phyloP scores from a whole-genome alignment of 805 yeast species.

The Kluyveromyces wickerhamii region DNA sequence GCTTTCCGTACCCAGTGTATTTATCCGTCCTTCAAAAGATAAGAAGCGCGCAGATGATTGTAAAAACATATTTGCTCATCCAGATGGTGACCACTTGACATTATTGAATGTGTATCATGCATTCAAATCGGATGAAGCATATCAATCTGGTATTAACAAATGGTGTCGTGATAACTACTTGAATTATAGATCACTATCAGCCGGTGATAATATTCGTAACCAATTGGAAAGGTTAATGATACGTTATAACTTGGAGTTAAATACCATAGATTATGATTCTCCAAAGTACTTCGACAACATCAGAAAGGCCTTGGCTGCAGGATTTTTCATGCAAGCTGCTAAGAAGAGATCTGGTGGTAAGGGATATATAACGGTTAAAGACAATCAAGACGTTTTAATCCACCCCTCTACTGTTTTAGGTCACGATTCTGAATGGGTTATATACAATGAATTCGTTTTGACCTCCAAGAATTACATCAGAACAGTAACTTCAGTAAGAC shows the following conservation, averaged over 20 bases:
- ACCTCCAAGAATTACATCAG: conserved; percentile 91
- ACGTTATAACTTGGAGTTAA: conserved; percentile 63
- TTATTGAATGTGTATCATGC: conserved; percentile 82
- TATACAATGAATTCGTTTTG: conserved; percentile 90
- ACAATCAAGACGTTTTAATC: conserved; percentile 88
- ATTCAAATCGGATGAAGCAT: conserved; percentile 68
- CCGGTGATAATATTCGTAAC: conserved; percentile 79
- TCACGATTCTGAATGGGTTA: conserved; percentile 87
- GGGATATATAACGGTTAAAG: conserved; percentile 88
- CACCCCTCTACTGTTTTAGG: conserved; percentile 91
- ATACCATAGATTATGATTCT: conserved; percentile 59
- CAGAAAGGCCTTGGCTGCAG: conserved; percentile 80
- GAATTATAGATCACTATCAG: conserved; percentile 71
- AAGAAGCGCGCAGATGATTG: conserved; percentile 87
- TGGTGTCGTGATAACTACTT: conserved; percentile 93
- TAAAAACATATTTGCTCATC: conserved; percentile 80
- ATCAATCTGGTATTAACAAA: conserved; percentile 52
- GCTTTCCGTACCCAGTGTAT: conserved; percentile 89
- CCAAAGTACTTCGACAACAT: conserved; percentile 68
- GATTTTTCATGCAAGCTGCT: conserved; percentile 97
- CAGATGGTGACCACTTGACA: conserved; percentile 93
- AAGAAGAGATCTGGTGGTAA: conserved; percentile 75
- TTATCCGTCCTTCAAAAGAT: conserved; percentile 85
- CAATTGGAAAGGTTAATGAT: conserved; percentile 83
- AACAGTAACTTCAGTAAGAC: conserved; percentile 83